Percentiles rank a stretch among this genome's conserved stretches.
phyloP scores from a whole-genome alignment of 345 rosid genomes.

The Murraya paniculata region DNA sequence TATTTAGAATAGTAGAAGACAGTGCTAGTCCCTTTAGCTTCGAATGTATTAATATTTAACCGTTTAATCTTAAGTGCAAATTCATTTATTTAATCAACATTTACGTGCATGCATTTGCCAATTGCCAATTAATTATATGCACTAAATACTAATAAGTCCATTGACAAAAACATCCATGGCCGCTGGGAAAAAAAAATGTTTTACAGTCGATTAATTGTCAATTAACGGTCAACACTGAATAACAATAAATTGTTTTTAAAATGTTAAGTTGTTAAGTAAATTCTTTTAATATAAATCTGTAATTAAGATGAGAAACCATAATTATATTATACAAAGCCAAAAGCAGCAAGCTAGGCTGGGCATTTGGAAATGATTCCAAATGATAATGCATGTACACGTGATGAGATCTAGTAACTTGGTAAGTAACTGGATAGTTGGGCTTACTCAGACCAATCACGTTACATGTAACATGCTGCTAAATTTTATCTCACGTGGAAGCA shows the following conservation, averaged over 20 bases:
- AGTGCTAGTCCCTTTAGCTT: background rate
- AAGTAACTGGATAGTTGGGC: background rate
- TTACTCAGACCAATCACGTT: constrained; percentile 28
- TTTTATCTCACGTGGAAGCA: constrained; percentile 51
- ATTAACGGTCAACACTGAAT: background rate
- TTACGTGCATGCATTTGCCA: too few species aligned
- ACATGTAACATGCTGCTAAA: constrained; percentile 4
- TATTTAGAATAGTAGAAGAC: background rate
- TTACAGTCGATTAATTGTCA: background rate
- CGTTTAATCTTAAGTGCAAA: background rate
- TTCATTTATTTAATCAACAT: background rate
- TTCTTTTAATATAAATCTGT: background rate
- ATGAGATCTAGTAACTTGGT: constrained; percentile 7
- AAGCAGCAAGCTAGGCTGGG: background rate
- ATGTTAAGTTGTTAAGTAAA: background rate
- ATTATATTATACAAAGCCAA: background rate
- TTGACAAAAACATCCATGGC: background rate
- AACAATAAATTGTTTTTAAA: too few species aligned
- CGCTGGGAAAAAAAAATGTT: background rate
- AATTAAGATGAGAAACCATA: background rate
- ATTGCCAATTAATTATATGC: background rate
- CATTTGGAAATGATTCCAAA: background rate
- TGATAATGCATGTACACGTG: constrained; percentile 26
- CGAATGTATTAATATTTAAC: background rate
- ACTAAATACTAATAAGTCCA: background rate